Base-by-base conservation (phyloP, 2,329 filamentous ascomycete genomes). In the Tolypocladium endophyticum region DNA sequence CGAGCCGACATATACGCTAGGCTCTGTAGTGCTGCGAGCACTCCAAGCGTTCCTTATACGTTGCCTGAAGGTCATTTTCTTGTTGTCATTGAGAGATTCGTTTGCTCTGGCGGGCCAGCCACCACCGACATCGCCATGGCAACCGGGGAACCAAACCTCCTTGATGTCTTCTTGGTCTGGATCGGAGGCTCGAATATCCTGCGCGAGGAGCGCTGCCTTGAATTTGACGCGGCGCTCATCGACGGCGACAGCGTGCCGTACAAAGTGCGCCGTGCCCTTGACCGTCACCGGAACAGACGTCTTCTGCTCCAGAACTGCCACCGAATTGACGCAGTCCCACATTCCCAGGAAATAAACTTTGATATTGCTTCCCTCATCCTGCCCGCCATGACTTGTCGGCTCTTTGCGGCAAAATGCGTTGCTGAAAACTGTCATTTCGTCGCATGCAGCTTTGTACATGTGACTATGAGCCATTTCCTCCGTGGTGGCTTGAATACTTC, bases 151-250 rank as follows among this genome's bases (percentile, higher is more conserved):
- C 79, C 80, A 83, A 53, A 83, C 78, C 62, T 83, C 80, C 55
- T 69, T 68, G 60, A 80, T 71, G 58, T 79, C 74, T 36, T 79
- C 76, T 1, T 69, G 61, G 1, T 65, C 58, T 20, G 68, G 60
- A 1, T 68, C 53, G 1, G 61, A 61, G 28, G 63, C 63, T 4
- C 68, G 66, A 25, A 72, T 71, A 39, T 79, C 76, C 59, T 77
- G 75, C 0, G 73, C 70, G 4, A 81, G 70, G 1, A 82, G 71
- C 0, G 78, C 79, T 0, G 79, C 73, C 65, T 80, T 81, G 72
- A 83, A 83, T 66, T 83, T 83, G 60, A 81, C 76, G 7, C 81
- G 77, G 1, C 79, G 74, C 65, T 83, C 81, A 61, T 83, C 79
- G 16, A 82, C 73, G 5, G 79, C 76, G 3, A 83, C 78, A 1